Conservation (phyloP, 768 basidiomycete species). For the Royoungia palumana region DNA sequence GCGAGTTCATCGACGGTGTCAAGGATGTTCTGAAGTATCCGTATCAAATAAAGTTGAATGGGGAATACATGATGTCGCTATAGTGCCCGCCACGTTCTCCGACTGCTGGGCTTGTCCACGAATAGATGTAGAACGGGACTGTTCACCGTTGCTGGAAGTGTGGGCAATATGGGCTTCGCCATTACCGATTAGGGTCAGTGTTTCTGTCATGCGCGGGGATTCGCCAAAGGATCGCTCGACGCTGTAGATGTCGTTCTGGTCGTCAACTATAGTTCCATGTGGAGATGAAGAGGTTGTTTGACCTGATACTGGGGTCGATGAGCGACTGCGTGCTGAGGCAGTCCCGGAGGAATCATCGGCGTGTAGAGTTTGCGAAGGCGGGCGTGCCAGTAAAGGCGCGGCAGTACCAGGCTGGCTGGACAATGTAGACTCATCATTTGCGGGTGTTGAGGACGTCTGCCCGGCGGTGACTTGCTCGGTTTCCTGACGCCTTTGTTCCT, state of each 20-base stretch:
- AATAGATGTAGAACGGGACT: constrained; percentile 5
- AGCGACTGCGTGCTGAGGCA: constrained; percentile 20
- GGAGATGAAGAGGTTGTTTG: constrained; percentile 32
- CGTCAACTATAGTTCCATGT: constrained; percentile 24
- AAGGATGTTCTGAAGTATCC: constrained; percentile 20
- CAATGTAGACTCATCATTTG: constrained; percentile 3
- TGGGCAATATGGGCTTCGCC: constrained; percentile 8
- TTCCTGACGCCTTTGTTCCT: constrained; percentile 64
- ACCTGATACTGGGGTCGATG: constrained; percentile 35
- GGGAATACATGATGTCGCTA: constrained; percentile 18
- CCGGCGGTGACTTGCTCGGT: constrained; percentile 35
- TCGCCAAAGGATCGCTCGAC: constrained; percentile 19
- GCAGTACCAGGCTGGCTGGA: constrained; percentile 4
- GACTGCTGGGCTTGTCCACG: constrained; percentile 7
- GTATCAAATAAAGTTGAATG: constrained; percentile 27
- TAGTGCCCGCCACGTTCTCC: constrained; percentile 10
- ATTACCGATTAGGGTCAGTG: constrained; percentile 5
- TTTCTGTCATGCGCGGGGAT: constrained; percentile 17
- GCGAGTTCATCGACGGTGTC: constrained; percentile 37
- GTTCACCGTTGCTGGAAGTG: constrained; percentile 12
- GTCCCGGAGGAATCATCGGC: constrained; percentile 11
- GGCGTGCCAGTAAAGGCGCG: constrained; percentile 1
- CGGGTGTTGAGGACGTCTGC: constrained; percentile 10
- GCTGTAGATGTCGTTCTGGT: constrained; percentile 29
- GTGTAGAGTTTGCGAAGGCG: constrained; percentile 6